phyloP scores from a whole-genome alignment of 208 protist species.

The Crithidia bombi region DNA sequence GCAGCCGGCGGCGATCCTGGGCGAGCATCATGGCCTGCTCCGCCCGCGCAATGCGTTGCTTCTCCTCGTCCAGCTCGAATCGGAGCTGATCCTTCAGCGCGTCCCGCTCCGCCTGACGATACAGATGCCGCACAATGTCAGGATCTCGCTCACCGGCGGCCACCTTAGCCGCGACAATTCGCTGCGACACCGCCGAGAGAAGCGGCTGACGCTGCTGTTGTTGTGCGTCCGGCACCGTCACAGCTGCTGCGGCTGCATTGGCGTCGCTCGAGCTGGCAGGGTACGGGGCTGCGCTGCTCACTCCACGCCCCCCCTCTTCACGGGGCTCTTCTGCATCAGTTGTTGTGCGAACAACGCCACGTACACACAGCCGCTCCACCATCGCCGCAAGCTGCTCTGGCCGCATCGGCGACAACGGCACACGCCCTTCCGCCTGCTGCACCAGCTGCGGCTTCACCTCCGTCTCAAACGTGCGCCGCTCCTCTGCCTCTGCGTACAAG shows the following conservation, averaged over 20 bases:
- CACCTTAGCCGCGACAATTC: slow-evolving; percentile 63
- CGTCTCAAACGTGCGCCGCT: slow-evolving; percentile 51
- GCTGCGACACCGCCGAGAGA: slow-evolving; percentile 50
- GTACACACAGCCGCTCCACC: slow-evolving; percentile 69
- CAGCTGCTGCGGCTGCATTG: neutral
- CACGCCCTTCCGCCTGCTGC: slow-evolving; percentile 50
- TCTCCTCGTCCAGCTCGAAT: slow-evolving; percentile 35
- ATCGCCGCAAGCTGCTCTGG: slow-evolving; percentile 49
- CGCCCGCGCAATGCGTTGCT: slow-evolving; percentile 31
- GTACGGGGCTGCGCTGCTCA: neutral
- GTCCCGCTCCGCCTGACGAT: slow-evolving; percentile 30
- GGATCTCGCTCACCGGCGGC: slow-evolving; percentile 43
- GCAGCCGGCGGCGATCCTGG: slow-evolving; percentile 36
- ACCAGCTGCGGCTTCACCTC: slow-evolving; percentile 63
- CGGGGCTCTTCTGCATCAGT: neutral
- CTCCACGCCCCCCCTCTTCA: neutral
- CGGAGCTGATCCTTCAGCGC: slow-evolving; percentile 17
- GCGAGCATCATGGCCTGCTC: slow-evolving; percentile 31
- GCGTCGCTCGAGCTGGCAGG: slow-evolving; percentile 1
- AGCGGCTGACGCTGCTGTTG: slow-evolving; percentile 37
- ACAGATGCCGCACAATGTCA: slow-evolving; percentile 49
- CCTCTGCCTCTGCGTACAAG: slow-evolving; percentile 67
- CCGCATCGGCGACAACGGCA: slow-evolving; percentile 33
- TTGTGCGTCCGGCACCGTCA: neutral
- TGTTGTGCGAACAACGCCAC: slow-evolving; percentile 31